Evolutionary conservation across 108 stramenopile species (phyloP).

Genomic region (Nitzschia inconspicua): DNA sequence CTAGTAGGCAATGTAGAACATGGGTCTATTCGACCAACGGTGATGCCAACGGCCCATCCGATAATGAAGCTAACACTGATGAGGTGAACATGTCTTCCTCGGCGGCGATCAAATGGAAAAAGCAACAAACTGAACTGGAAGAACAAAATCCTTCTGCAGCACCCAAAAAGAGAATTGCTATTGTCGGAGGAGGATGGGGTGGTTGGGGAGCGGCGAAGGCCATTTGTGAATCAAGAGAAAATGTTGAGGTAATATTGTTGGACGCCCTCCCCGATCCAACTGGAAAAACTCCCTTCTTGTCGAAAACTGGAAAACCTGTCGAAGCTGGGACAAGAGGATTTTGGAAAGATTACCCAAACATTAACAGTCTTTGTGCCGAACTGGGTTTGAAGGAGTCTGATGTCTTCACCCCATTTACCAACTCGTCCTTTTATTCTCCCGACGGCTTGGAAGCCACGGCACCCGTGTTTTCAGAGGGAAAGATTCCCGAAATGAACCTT

Average conservation of each 20-base stretch:
- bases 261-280: slow-evolving; percentile 87
- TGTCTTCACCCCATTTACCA: slow-evolving; percentile 86
- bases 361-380: slow-evolving; percentile 70
- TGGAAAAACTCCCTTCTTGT: slow-evolving; percentile 68
- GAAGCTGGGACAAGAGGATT: slow-evolving; percentile 90
- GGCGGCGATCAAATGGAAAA: slow-evolving; percentile 19
- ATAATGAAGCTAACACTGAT: neutral
- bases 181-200: slow-evolving; percentile 92
- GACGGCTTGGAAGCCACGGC: slow-evolving; percentile 92
- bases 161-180: slow-evolving; percentile 54
- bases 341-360: slow-evolving; percentile 96
- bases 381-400: slow-evolving; percentile 64
- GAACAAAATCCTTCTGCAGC: neutral
- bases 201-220: slow-evolving; percentile 95
- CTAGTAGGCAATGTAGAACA: no score
- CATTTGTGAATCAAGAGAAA: slow-evolving; percentile 57
- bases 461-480: slow-evolving; percentile 73
- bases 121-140: neutral
- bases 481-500: slow-evolving; percentile 37
- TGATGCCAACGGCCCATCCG: neutral
- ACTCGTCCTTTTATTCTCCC: slow-evolving; percentile 90
- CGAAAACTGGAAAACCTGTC: slow-evolving; percentile 72
- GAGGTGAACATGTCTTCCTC: neutral
- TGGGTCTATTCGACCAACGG: no score
- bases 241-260: slow-evolving; percentile 72